phyloP scores from a whole-genome alignment of 179 eudicot genomes.

The Dionaea muscipula region DNA sequence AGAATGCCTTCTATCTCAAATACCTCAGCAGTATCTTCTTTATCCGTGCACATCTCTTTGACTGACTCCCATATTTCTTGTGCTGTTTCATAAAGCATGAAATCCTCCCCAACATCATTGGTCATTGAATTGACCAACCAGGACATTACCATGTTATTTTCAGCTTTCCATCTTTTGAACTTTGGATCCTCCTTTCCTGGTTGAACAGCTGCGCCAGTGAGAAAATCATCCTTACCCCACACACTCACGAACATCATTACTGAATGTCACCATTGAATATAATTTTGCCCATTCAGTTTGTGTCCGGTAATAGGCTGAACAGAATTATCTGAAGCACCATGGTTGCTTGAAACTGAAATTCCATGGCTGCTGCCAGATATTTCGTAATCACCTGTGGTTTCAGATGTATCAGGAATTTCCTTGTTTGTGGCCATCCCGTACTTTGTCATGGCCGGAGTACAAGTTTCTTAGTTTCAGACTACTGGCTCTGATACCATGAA shows the following conservation, averaged over 20 bases:
- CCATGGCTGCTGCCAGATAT: too few species aligned
- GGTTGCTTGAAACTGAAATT: too few species aligned
- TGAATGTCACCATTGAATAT: too few species aligned
- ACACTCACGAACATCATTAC: neutral
- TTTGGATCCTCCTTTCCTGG: neutral
- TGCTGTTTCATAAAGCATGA: neutral
- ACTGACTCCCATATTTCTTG: constrained; percentile 6
- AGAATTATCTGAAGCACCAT: too few species aligned
- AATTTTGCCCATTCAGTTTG: too few species aligned
- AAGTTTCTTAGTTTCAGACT: too few species aligned
- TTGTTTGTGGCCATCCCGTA: too few species aligned
- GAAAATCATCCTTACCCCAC: neutral
- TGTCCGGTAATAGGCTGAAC: too few species aligned
- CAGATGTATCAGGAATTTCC: too few species aligned
- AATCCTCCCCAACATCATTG: neutral
- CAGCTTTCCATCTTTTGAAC: neutral
- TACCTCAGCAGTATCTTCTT: neutral
- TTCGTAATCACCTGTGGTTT: too few species aligned
- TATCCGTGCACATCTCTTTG: neutral
- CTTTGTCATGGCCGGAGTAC: too few species aligned
- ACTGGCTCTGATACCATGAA: too few species aligned
- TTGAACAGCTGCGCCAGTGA: neutral
- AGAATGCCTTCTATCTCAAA: constrained; percentile 5
- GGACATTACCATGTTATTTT: constrained; percentile 2
- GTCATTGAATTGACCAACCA: neutral